Percentiles rank a stretch among this genome's conserved stretches.
Evolutionary conservation across 768 basidiomycete species (phyloP).

Genomic region (Boletus rubropictus): DNA sequence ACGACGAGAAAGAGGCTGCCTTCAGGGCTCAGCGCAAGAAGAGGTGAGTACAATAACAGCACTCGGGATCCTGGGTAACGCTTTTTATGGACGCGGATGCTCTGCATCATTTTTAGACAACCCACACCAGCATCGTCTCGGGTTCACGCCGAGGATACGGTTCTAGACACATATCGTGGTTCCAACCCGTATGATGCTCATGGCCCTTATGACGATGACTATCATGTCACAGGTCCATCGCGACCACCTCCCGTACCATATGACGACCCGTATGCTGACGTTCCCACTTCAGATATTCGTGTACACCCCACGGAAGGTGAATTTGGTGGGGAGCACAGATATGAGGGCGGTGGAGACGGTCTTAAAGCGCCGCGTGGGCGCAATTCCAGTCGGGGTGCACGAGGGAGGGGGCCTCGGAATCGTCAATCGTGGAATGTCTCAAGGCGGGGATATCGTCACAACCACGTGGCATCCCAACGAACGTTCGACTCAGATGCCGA

Average conservation of each 20-base stretch:
- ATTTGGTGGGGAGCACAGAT: constrained; percentile 20
- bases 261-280: constrained; percentile 71
- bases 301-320: neutral
- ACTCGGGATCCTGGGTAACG: neutral
- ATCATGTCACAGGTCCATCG: constrained; percentile 43
- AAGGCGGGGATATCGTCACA: constrained; percentile 14
- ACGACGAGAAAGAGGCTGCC: constrained; percentile 86
- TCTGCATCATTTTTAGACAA: constrained; percentile 48
- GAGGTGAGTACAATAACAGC: constrained; percentile 39
- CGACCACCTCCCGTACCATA: constrained; percentile 69
- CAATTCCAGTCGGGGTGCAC: constrained; percentile 23
- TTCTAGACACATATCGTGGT: constrained; percentile 40
- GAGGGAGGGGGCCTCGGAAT: constrained; percentile 23
- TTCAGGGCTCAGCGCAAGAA: constrained; percentile 56
- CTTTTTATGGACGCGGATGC: constrained; percentile 42
- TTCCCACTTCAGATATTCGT: constrained; percentile 28
- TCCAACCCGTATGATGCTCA: constrained; percentile 61
- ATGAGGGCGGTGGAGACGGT: constrained; percentile 15
- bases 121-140: constrained; percentile 50
- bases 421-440: constrained; percentile 15
- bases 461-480: constrained; percentile 17
- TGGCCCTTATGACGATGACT: constrained; percentile 66
- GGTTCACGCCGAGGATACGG: constrained; percentile 51
- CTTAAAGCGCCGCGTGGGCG: constrained; percentile 13
- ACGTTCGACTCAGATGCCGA: constrained; percentile 29